These are phyloP conservation scores for Petunia hybrid DNA, from an alignment of 305 asterid genomes.

Conservation along the genomic window DNA sequence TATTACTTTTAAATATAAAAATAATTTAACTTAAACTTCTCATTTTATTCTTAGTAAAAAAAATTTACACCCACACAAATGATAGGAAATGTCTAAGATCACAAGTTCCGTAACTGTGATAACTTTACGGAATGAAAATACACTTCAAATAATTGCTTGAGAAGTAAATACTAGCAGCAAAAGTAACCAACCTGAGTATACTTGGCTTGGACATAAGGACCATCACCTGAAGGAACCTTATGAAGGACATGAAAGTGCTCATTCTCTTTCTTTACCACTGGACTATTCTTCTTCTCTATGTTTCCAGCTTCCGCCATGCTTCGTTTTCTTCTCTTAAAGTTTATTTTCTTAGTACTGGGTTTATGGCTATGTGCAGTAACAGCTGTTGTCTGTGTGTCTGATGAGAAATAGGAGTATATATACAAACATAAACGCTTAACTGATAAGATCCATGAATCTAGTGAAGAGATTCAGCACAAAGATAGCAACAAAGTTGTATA, in stretches of 20 bases:
- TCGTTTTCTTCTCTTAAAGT: not conserved
- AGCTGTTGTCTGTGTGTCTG: too few relatives aligned
- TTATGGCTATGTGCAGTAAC: not conserved
- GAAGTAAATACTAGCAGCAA: not conserved
- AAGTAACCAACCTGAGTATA: conserved; percentile 64
- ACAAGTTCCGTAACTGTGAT: too few relatives aligned
- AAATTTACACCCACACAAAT: too few relatives aligned
- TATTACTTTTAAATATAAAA: too few relatives aligned
- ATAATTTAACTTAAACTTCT: too few relatives aligned
- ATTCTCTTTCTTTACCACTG: conserved; percentile 40
- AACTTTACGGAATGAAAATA: too few relatives aligned
- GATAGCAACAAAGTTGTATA: not conserved
- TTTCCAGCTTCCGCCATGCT: conserved; percentile 24
- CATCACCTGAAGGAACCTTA: conserved; percentile 89
- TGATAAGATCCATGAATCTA: conserved; percentile 19
- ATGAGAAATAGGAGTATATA: not conserved
- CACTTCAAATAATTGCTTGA: too few relatives aligned
- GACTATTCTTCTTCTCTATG: conserved; percentile 33
- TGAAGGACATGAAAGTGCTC: conserved; percentile 57
- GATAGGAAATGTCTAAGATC: too few relatives aligned
- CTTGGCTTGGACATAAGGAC: conserved; percentile 88
- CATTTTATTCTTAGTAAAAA: too few relatives aligned
- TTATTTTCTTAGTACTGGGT: not conserved
- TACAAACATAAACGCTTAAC: not conserved
- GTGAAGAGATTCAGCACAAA: not conserved